Evolutionary conservation across 148 eudicot species (phyloP).

Genomic region (Rhododendron mucronatum): DNA sequence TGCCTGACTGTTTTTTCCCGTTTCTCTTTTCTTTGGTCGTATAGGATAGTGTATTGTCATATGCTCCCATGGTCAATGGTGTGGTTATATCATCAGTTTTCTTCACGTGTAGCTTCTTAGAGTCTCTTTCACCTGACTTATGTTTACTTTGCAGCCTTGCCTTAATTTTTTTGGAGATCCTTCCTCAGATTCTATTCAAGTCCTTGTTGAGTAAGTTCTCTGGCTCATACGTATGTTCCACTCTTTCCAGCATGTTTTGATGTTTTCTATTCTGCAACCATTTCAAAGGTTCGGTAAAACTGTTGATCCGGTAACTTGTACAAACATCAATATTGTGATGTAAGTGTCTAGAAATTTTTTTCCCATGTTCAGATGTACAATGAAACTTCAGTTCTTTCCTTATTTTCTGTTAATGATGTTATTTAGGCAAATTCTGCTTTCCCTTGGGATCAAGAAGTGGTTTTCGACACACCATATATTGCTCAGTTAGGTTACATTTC

Average conservation of each 20-base stretch:
- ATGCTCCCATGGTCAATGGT: background rate
- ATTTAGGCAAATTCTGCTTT: background rate
- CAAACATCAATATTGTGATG: background rate
- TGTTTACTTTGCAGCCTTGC: conserved; percentile 53
- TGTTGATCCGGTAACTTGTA: background rate
- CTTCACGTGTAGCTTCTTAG: background rate
- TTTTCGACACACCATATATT: background rate
- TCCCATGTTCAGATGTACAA: background rate
- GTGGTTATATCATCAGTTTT: background rate
- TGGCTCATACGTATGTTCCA: background rate
- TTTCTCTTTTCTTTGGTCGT: background rate
- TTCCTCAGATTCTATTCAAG: conserved; percentile 42
- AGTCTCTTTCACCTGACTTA: background rate
- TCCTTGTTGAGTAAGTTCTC: conserved; percentile 52
- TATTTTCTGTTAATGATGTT: background rate
- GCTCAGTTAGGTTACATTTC: background rate
- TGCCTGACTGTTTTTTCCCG: background rate
- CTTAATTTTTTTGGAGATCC: conserved; percentile 53
- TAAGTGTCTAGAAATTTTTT: background rate
- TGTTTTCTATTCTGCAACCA: background rate
- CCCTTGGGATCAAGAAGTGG: background rate
- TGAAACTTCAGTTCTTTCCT: background rate
- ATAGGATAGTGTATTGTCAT: background rate
- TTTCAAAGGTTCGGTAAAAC: background rate
- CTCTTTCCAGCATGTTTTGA: background rate